phyloP scores from a whole-genome alignment of 768 basidiomycete genomes.

The Basidioascus undulatus region DNA sequence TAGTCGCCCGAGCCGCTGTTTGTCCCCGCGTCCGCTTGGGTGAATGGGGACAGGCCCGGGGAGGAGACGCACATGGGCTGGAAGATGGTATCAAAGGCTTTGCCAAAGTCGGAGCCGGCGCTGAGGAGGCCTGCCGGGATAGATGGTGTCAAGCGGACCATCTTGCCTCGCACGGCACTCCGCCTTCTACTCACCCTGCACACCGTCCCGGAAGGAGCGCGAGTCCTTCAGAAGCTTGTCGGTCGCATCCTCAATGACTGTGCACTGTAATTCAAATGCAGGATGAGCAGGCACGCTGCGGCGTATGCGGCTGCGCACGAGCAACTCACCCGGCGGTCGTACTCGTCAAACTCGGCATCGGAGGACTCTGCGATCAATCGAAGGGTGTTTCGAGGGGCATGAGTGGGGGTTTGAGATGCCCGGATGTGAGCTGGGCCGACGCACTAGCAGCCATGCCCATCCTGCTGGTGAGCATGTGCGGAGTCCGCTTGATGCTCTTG shows the following conservation, averaged over 20 bases:
- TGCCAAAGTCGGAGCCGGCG: slow-evolving; percentile 34
- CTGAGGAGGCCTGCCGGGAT: slow-evolving; percentile 35
- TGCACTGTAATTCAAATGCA: too few species aligned
- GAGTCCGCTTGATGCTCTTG: slow-evolving; percentile 45
- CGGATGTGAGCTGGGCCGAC: slow-evolving; percentile 11
- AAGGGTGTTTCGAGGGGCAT: background rate
- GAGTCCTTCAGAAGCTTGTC: slow-evolving; percentile 86
- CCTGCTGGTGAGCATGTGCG: slow-evolving; percentile 64
- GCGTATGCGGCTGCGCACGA: too few species aligned
- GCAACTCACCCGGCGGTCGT: slow-evolving; percentile 48
- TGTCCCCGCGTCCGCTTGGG: background rate
- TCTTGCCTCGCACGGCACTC: background rate
- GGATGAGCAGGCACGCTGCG: too few species aligned
- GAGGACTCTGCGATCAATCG: slow-evolving; percentile 30
- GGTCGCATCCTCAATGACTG: slow-evolving; percentile 45
- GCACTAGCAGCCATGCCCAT: slow-evolving; percentile 84
- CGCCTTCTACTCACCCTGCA: slow-evolving; percentile 29
- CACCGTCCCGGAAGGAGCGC: slow-evolving; percentile 60
- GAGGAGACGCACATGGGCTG: slow-evolving; percentile 30
- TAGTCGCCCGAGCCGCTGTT: slow-evolving; percentile 28
- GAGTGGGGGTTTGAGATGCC: background rate
- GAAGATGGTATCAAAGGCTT: slow-evolving; percentile 38
- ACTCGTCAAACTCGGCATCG: slow-evolving; percentile 80
- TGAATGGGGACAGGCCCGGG: slow-evolving; percentile 5
- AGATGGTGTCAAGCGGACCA: background rate